phyloP scores from a whole-genome alignment of 441 rosid species.

The Adansonia grandidieri region DNA sequence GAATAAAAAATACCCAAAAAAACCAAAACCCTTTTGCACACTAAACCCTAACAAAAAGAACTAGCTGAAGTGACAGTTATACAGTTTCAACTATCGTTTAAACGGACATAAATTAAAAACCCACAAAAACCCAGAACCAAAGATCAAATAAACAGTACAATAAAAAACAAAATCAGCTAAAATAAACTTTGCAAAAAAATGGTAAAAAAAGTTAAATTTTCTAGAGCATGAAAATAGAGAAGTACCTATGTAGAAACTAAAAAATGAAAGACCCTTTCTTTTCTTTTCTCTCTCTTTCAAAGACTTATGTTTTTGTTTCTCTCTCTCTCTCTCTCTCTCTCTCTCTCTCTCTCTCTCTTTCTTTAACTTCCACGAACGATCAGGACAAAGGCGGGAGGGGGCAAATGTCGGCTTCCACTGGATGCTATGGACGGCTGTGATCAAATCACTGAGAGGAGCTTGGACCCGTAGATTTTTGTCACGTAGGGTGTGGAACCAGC shows the following conservation, averaged over 20 bases:
- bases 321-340: constrained; percentile 34
- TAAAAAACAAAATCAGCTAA: constrained; percentile 16
- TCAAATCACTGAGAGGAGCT: constrained; percentile 32
- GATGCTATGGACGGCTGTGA: constrained; percentile 60
- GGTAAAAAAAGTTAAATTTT: constrained; percentile 31
- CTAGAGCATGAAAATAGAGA: constrained; percentile 17
- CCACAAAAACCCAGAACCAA: constrained; percentile 15
- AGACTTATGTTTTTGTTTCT: constrained; percentile 45
- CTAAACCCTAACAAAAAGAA: constrained; percentile 35
- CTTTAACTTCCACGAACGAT: constrained; percentile 54
- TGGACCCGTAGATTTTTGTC: constrained; percentile 38
- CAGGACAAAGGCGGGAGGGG: constrained; percentile 41
- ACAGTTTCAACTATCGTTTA: constrained; percentile 32
- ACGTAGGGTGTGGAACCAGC: constrained; percentile 50
- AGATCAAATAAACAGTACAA: constrained; percentile 20
- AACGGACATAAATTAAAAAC: constrained; percentile 18
- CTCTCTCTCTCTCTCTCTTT: constrained; percentile 33
- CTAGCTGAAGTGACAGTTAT: constrained; percentile 41
- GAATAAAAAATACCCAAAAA: constrained; percentile 8
- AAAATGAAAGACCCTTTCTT: constrained; percentile 11
- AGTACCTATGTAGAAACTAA: constrained; percentile 38
- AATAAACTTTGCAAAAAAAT: not conserved
- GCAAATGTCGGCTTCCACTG: constrained; percentile 42
- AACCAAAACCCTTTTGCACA: constrained; percentile 23
- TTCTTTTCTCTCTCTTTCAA: constrained; percentile 34